These are phyloP conservation scores for Mucor plumbeus DNA, from an alignment of 371 early-diverging fungal species.

Conservation along the genomic window DNA sequence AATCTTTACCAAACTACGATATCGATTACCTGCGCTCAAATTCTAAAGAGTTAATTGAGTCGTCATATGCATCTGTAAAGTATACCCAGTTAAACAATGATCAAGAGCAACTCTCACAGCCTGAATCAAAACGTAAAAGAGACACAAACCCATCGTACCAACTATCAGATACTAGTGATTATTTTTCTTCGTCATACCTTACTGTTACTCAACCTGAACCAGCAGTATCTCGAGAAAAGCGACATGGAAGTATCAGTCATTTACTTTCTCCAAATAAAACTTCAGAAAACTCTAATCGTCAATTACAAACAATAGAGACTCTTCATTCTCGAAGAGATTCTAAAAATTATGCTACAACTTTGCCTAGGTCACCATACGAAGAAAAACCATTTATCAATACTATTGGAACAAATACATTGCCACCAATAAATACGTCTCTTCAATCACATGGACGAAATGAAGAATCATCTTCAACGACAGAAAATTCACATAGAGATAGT, in stretches of 20 bases:
- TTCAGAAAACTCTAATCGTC: neutral
- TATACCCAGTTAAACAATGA: neutral
- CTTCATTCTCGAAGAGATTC: neutral
- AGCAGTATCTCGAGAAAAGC: neutral
- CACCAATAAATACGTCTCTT: constrained; percentile 2
- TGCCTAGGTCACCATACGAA: neutral
- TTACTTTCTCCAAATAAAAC: neutral
- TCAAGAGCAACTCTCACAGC: neutral
- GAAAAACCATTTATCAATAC: neutral
- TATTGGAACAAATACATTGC: constrained; percentile 8
- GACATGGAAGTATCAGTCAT: neutral
- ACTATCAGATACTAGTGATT: neutral
- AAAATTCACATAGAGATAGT: neutral
- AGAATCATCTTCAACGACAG: neutral
- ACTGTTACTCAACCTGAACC: neutral
- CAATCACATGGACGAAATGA: neutral
- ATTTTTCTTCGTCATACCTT: constrained; percentile 4
- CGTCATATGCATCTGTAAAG: neutral
- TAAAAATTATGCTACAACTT: neutral
- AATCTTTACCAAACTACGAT: neutral
- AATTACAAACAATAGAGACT: neutral
- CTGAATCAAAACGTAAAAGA: neutral
- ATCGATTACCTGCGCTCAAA: neutral
- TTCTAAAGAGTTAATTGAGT: neutral
- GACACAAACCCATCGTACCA: neutral